Evolutionary conservation across 345 rosid species (phyloP).

Genomic region (Eucalyptus microcorys): DNA sequence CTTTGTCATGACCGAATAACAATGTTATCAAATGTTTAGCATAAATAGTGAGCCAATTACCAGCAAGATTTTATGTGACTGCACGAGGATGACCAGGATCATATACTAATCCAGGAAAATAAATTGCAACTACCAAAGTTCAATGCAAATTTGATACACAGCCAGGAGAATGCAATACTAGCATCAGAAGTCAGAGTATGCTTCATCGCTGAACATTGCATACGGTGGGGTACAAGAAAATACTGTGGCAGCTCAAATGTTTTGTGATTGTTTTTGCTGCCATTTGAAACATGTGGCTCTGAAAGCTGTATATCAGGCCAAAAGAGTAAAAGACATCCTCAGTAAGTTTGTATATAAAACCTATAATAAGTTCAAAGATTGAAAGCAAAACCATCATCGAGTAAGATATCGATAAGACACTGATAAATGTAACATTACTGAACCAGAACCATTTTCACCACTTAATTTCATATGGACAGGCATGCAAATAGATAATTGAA

Average conservation of each 20-base stretch:
- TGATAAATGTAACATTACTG: not conserved
- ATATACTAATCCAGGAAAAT: not conserved
- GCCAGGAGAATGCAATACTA: not conserved
- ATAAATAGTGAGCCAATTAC: not conserved
- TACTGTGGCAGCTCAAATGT: not conserved
- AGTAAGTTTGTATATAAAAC: not conserved
- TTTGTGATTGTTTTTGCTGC: not conserved
- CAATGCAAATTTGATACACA: not conserved
- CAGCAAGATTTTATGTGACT: not conserved
- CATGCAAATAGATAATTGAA: not conserved
- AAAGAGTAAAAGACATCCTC: not conserved
- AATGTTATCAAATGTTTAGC: not conserved
- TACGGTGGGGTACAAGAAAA: not conserved
- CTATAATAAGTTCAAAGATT: not conserved
- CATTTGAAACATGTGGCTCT: not conserved
- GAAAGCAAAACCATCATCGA: not conserved
- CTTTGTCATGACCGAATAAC: not conserved
- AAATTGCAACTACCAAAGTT: not conserved
- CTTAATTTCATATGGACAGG: not conserved
- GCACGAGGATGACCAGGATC: not conserved
- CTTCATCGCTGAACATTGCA: not conserved
- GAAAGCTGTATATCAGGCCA: not conserved
- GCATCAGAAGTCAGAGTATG: not conserved
- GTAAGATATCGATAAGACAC: not conserved
- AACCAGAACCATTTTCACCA: not conserved